Conservation (phyloP, 139 green algal species). For the Picochlorum sp. region DNA sequence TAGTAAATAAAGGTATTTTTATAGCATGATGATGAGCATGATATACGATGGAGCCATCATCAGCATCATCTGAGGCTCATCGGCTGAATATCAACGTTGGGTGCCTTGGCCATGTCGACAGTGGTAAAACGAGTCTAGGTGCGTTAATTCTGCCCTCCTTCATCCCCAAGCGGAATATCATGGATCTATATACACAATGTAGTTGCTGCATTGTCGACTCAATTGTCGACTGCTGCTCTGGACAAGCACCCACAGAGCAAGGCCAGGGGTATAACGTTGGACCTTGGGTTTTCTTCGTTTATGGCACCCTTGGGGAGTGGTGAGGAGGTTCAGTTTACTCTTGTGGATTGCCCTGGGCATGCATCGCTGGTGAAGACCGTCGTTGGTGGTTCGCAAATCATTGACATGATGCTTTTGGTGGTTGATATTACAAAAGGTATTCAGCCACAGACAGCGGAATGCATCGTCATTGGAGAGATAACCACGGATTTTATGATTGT, state of each 20-base stretch:
- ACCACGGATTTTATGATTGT: conserved; percentile 72
- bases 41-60: neutral
- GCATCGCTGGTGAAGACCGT: conserved; percentile 93
- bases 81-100: conserved; percentile 84
- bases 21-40: too few species aligned
- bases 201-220: conserved; percentile 81
- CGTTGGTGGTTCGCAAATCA: conserved; percentile 86
- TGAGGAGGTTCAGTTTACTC: conserved; percentile 75
- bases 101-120: conserved; percentile 91
- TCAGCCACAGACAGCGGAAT: conserved; percentile 86
- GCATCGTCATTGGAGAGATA: conserved; percentile 86
- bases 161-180: neutral
- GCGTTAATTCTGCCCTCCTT: neutral
- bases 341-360: conserved; percentile 97
- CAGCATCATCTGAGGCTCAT: neutral
- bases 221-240: conserved; percentile 84
- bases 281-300: conserved; percentile 95
- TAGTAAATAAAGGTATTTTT: too few species aligned
- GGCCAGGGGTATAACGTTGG: conserved; percentile 90
- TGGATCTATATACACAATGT: conserved; percentile 1
- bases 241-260: conserved; percentile 95
- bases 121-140: conserved; percentile 90
- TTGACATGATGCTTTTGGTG: conserved; percentile 92
- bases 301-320: conserved; percentile 5
- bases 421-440: conserved; percentile 91